These are phyloP conservation scores for Excoecaria agallocha DNA, from an alignment of 345 rosid genomes.

Conservation along the genomic window DNA sequence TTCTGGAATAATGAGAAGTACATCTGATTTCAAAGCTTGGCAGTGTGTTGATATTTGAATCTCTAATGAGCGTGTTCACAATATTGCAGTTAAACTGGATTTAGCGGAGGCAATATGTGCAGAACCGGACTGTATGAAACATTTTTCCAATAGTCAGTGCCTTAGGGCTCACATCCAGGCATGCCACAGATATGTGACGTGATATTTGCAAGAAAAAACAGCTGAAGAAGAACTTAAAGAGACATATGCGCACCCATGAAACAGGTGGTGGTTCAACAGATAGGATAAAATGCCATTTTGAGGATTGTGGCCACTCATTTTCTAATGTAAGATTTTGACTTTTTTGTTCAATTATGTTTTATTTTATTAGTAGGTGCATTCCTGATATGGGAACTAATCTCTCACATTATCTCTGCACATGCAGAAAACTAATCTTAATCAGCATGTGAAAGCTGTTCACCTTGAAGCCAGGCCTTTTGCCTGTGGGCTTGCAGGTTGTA, in stretches of 20 bases:
- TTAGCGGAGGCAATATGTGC: slow-evolving; percentile 71
- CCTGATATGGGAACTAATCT: no score
- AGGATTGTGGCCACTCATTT: slow-evolving; percentile 62
- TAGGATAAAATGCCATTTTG: slow-evolving; percentile 50
- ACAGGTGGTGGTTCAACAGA: slow-evolving; percentile 24
- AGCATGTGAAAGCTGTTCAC: no score
- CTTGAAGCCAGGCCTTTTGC: no score
- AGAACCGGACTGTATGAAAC: slow-evolving; percentile 69
- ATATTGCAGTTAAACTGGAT: slow-evolving; percentile 67
- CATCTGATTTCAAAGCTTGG: not conserved
- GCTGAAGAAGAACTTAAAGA: slow-evolving; percentile 68
- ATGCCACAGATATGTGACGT: slow-evolving; percentile 62
- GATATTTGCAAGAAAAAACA: slow-evolving; percentile 61
- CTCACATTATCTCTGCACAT: no score
- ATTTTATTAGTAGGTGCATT: not conserved
- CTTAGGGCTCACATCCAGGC: slow-evolving; percentile 61
- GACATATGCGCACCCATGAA: slow-evolving; percentile 72
- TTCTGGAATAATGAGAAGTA: not conserved
- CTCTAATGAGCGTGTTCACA: slow-evolving; percentile 16
- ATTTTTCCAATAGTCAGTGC: slow-evolving; percentile 64
- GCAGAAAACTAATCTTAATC: no score
- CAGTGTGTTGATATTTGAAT: not conserved
- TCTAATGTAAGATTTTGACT: slow-evolving; percentile 48
- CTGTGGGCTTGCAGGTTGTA: no score
- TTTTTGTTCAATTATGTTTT: not conserved